phyloP scores from a whole-genome alignment of 306 rosid species.

The Trichosanthes cucumerina region DNA sequence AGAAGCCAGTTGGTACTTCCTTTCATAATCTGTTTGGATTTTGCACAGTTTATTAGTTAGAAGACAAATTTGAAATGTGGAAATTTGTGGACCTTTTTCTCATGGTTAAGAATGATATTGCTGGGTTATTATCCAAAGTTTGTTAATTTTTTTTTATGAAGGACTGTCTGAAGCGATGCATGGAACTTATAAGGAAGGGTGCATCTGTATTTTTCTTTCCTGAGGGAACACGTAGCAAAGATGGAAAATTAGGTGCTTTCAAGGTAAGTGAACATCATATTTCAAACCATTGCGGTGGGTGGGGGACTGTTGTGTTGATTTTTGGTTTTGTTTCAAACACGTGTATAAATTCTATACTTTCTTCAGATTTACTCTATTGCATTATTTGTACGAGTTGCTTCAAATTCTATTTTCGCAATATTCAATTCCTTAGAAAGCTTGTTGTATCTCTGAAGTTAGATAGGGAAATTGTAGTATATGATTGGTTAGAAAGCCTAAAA shows the following conservation, averaged over 20 bases:
- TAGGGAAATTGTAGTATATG: background rate
- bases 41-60: conserved; percentile 6
- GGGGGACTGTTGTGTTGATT: background rate
- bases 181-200: conserved; percentile 69
- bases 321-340: background rate
- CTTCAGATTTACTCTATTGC: background rate
- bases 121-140: background rate
- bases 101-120: background rate
- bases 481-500: background rate
- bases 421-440: background rate
- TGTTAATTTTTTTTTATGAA: conserved; percentile 24
- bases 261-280: conserved; percentile 45
- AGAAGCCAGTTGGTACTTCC: conserved; percentile 83
- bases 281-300: background rate
- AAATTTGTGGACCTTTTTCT: background rate
- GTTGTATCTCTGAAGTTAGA: background rate
- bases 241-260: conserved; percentile 71
- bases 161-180: conserved; percentile 81
- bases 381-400: background rate
- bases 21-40: background rate
- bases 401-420: background rate
- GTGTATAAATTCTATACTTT: background rate
- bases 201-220: conserved; percentile 92
- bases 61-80: background rate
- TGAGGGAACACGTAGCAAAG: conserved; percentile 91